Evolutionary conservation across 148 eudicot species (phyloP).

Genomic region (Linanthus parryae): DNA sequence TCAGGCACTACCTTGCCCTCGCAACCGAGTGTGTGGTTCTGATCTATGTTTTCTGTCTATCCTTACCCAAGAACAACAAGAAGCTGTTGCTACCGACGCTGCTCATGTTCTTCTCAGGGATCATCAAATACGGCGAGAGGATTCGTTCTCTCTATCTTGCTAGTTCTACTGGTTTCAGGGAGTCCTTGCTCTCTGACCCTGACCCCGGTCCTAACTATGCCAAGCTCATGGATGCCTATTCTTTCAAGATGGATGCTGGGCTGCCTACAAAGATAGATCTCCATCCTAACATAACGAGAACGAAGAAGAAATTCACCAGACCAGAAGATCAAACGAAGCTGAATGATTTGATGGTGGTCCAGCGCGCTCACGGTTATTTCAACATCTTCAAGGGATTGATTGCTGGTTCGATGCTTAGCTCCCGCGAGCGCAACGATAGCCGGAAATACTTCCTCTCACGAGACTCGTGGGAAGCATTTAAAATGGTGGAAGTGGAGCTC

Average conservation of each 20-base stretch:
- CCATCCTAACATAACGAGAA: constrained; percentile 24
- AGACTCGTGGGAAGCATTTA: constrained; percentile 32
- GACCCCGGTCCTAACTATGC: constrained; percentile 47
- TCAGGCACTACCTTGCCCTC: constrained; percentile 1
- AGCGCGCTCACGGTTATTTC: constrained; percentile 23
- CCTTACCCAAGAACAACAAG: constrained; percentile 5
- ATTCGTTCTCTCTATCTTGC: constrained; percentile 11
- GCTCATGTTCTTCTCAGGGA: constrained; percentile 4
- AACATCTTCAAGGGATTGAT: constrained; percentile 40
- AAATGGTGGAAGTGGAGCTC: constrained; percentile 44
- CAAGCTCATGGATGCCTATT: constrained; percentile 37
- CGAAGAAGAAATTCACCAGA: constrained; percentile 12
- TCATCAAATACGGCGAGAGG: constrained; percentile 3
- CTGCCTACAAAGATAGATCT: constrained; percentile 23
- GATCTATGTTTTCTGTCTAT: background rate
- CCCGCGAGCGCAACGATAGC: constrained; percentile 34
- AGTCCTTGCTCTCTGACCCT: constrained; percentile 30
- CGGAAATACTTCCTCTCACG: constrained; percentile 29
- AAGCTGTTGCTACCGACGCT: constrained; percentile 8
- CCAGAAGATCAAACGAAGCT: background rate
- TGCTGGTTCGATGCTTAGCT: constrained; percentile 40
- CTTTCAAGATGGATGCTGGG: constrained; percentile 20
- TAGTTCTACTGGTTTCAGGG: constrained; percentile 16
- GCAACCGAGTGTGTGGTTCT: background rate
- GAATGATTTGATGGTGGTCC: constrained; percentile 19